Conservation (phyloP, 345 rosid genomes). For the Adansonia digitata region DNA sequence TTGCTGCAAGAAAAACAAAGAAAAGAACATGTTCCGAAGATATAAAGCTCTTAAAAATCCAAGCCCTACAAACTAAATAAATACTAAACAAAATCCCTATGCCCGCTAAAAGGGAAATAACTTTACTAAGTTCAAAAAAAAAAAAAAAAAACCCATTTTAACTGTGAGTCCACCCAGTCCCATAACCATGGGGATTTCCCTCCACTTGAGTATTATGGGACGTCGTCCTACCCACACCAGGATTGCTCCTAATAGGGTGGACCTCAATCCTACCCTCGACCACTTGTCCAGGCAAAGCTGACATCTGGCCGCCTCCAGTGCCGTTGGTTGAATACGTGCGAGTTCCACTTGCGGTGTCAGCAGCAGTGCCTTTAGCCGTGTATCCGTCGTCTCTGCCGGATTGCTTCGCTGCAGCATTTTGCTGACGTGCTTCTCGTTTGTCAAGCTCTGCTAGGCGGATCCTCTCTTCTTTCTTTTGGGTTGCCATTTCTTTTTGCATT, state of each 20-base stretch:
- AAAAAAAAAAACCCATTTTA: no score
- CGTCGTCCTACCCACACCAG: constrained; percentile 35
- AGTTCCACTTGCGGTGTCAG: constrained; percentile 14
- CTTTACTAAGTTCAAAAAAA: no score
- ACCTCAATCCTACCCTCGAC: constrained; percentile 26
- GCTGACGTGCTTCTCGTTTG: constrained; percentile 43
- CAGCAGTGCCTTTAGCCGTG: constrained; percentile 21
- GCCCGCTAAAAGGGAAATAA: no score
- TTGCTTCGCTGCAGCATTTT: constrained; percentile 44
- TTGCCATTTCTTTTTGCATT: constrained; percentile 49
- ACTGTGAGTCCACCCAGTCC: no score
- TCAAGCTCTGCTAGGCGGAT: constrained; percentile 39
- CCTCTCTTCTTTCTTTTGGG: constrained; percentile 46
- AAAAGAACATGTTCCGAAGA: no score
- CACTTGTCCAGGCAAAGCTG: constrained; percentile 42
- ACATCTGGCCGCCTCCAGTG: constrained; percentile 42
- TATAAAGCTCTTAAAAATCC: no score
- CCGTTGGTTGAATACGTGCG: constrained; percentile 36
- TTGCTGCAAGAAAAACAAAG: no score
- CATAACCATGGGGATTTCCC: no score
- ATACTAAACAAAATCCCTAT: no score
- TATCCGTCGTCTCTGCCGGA: constrained; percentile 13
- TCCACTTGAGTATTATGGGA: constrained; percentile 33
- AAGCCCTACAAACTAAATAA: no score
- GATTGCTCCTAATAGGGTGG: constrained; percentile 27